phyloP scores from a whole-genome alignment of 306 rosid species.

The Rubus idaeus region DNA sequence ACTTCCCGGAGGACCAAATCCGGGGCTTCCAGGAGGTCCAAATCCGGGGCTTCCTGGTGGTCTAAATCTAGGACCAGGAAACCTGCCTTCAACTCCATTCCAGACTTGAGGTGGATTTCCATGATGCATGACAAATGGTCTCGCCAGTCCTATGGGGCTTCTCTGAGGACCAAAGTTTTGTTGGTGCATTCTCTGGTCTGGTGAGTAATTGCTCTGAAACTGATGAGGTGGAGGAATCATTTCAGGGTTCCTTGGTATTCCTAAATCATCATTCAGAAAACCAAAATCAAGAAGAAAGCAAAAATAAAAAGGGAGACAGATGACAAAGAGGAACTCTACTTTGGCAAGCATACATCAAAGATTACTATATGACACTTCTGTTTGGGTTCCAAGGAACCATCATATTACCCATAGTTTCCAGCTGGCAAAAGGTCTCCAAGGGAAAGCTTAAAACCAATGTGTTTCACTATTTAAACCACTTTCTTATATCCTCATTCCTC shows the following conservation, averaged over 20 bases:
- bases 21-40: neutral
- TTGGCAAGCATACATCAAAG: neutral
- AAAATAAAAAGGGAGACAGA: constrained; percentile 6
- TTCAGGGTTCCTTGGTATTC: constrained; percentile 51
- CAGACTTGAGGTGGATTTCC: constrained; percentile 34
- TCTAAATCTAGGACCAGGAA: constrained; percentile 42
- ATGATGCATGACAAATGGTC: constrained; percentile 30
- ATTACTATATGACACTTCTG: neutral
- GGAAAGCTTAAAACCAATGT: neutral
- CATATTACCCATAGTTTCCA: neutral
- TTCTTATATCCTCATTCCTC: neutral
- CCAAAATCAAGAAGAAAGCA: constrained; percentile 21
- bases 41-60: constrained; percentile 11
- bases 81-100: constrained; percentile 43
- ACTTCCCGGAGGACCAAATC: neutral
- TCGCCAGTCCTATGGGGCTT: constrained; percentile 28
- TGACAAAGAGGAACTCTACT: neutral
- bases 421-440: too few species aligned
- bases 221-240: constrained; percentile 45
- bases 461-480: neutral
- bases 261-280: constrained; percentile 29
- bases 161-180: constrained; percentile 31
- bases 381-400: neutral
- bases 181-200: constrained; percentile 36
- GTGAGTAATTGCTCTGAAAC: constrained; percentile 32